phyloP scores from a whole-genome alignment of 495 filamentous ascomycete species.

The Daldinia loculata region DNA sequence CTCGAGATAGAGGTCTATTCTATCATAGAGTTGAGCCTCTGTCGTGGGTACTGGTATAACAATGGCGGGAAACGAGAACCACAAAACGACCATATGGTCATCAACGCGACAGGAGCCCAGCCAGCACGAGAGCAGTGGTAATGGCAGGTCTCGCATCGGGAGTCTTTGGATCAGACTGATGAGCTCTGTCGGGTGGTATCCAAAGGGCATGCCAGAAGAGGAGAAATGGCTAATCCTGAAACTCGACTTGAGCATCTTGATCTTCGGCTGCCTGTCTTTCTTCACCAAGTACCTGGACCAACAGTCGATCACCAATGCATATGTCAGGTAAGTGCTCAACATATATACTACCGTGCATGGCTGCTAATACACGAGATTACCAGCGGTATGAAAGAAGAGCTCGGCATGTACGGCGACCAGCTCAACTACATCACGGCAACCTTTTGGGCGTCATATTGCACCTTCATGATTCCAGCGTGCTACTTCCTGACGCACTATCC shows the following conservation, averaged over 20 bases:
- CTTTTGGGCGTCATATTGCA: constrained; percentile 50
- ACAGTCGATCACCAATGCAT: constrained; percentile 50
- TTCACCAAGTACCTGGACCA: constrained; percentile 52
- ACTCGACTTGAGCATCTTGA: constrained; percentile 48
- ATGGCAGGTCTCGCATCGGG: neutral
- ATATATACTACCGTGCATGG: neutral
- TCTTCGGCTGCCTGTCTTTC: constrained; percentile 49
- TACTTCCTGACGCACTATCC: constrained; percentile 48
- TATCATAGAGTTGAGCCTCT: neutral
- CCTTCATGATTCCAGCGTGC: constrained; percentile 57
- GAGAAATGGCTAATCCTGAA: constrained; percentile 47
- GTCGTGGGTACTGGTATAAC: neutral
- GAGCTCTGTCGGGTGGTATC: constrained; percentile 46
- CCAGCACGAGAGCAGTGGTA: neutral
- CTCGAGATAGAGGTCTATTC: neutral
- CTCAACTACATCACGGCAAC: constrained; percentile 50
- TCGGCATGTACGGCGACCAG: constrained; percentile 43
- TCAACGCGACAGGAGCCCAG: neutral
- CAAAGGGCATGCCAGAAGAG: constrained; percentile 39
- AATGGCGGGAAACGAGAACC: constrained; percentile 4
- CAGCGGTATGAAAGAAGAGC: constrained; percentile 47
- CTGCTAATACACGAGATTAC: constrained; percentile 12
- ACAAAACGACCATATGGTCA: constrained; percentile 6
- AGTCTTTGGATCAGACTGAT: constrained; percentile 43
- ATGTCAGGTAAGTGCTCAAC: constrained; percentile 45